Evolutionary conservation across 1,284 basidiomycete genomes (phyloP), one percentile per base, ranked within the genome.

Genomic region (Ceratobasidium sp.): DNA sequence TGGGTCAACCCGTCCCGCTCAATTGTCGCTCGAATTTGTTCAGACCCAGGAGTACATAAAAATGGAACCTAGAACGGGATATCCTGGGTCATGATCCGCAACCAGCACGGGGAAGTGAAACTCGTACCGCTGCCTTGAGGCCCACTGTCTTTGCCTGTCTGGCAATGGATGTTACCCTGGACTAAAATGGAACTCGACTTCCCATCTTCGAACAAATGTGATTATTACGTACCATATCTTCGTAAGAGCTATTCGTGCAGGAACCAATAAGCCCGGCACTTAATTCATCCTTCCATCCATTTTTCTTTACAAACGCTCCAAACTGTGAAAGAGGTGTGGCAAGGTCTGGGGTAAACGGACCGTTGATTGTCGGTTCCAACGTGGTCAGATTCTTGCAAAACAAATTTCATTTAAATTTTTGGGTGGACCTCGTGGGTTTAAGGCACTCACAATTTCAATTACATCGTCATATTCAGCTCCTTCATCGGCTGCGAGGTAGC

Each of bases 11-110:
- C 85, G 76, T 99, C 97, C 42, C 96, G 87, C 79, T 98, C 95
- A 79, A 99, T 94, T 0, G 97, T 99, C 1, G 97, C 97, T 59
- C 97, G 87, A 74, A 99, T 98, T 77, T 97, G 91, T 77, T 99
- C 97, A 49, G 92, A 95, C 27, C 96, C 97, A 0, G 97, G 97
- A 7, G 97, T 99, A 74, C 96, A 95, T 70, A 98, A 83, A 82
- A 99, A 99, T 27, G 93, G 93, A 54, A 97, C 90, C 85, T 87
- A 57, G 13, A 39, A 33, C 67, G 50, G 66, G 5, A 7, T 23
- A 25, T 4, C 23, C 27, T 23, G 13, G 11, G 36, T 29, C 29
- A 50, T 13, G 2, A 33, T 47, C 29, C 29, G 27, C 42, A n/a
- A 50, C 29, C 6, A 7, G 13, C 42, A 30, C 2, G 33, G 8